A percentile compares a stretch with the other conserved stretches of the same genome.
Conservation (phyloP, 2,329 filamentous ascomycete species). For the Xylaria multiplex region DNA sequence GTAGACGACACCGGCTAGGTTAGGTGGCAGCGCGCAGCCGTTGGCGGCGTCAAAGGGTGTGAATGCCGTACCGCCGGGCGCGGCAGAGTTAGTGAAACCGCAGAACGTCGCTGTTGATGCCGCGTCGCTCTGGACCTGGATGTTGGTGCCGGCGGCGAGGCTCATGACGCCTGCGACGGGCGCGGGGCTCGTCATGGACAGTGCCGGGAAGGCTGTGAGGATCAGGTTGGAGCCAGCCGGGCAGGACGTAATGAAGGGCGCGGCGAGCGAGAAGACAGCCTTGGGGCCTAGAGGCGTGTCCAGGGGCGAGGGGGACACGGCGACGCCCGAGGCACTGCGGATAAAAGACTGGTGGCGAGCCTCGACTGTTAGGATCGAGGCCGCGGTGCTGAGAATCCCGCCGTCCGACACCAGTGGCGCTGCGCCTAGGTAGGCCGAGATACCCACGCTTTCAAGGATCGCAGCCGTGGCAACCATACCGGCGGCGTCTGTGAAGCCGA, state of each 20-base stretch:
- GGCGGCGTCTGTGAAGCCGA: constrained; percentile 71
- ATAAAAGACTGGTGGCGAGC: constrained; percentile 79
- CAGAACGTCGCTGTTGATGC: constrained; percentile 66
- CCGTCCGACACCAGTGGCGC: constrained; percentile 70
- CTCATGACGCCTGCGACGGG: constrained; percentile 52
- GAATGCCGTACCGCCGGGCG: constrained; percentile 69
- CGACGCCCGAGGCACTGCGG: constrained; percentile 65
- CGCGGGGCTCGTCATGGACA: constrained; percentile 61
- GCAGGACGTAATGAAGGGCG: constrained; percentile 77
- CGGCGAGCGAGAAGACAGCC: constrained; percentile 77
- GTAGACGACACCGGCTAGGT: constrained; percentile 72
- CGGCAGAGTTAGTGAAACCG: constrained; percentile 72
- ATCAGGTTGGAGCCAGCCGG: constrained; percentile 72
- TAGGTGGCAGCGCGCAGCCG: constrained; percentile 70
- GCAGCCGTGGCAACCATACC: constrained; percentile 75
- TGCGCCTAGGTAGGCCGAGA: constrained; percentile 78
- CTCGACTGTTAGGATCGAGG: constrained; percentile 77
- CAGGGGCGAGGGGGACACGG: constrained; percentile 74
- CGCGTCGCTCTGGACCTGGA: constrained; percentile 62
- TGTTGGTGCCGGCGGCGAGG: constrained; percentile 53
- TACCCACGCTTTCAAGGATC: constrained; percentile 77
- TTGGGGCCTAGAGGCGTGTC: constrained; percentile 75
- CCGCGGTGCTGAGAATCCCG: constrained; percentile 72
- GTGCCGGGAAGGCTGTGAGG: constrained; percentile 70
- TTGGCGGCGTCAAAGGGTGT: constrained; percentile 62